Conservation (phyloP, 306 rosid species). For the Hylodesmum podocarpum region DNA sequence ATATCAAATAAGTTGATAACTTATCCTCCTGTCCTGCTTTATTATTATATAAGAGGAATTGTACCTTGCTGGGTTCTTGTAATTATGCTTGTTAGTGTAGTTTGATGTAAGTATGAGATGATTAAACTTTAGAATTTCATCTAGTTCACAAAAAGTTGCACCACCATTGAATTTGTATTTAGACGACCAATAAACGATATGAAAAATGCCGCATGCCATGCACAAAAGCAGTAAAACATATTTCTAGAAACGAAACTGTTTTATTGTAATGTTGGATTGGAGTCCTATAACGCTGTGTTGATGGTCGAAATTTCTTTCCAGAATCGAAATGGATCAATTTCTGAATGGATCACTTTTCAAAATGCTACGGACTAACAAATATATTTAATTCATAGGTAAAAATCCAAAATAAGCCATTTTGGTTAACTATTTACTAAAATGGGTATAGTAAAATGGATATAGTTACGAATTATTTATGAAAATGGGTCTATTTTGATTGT, state of each 20-base stretch:
- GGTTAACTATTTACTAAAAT: too few species aligned
- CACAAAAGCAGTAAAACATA: not conserved
- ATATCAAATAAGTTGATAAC: constrained; percentile 39
- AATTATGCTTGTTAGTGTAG: constrained; percentile 33
- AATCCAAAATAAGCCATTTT: too few species aligned
- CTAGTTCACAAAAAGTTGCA: not conserved
- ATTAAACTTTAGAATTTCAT: constrained; percentile 6
- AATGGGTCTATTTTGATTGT: too few species aligned
- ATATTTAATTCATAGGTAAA: too few species aligned
- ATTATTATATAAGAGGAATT: constrained; percentile 3
- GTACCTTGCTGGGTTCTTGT: constrained; percentile 23
- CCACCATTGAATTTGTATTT: not conserved
- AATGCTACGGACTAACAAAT: too few species aligned
- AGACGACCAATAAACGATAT: not conserved
- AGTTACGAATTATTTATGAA: too few species aligned
- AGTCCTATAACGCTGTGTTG: not conserved
- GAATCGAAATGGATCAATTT: too few species aligned
- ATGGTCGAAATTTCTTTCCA: too few species aligned
- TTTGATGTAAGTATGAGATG: constrained; percentile 22
- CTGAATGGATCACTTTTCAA: too few species aligned
- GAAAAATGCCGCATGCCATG: not conserved
- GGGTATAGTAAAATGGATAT: too few species aligned
- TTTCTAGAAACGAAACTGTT: not conserved
- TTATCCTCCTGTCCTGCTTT: constrained; percentile 16
- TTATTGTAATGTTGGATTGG: not conserved